Evolutionary conservation across 345 rosid species (phyloP).

Genomic region (Corchorus capsularis): DNA sequence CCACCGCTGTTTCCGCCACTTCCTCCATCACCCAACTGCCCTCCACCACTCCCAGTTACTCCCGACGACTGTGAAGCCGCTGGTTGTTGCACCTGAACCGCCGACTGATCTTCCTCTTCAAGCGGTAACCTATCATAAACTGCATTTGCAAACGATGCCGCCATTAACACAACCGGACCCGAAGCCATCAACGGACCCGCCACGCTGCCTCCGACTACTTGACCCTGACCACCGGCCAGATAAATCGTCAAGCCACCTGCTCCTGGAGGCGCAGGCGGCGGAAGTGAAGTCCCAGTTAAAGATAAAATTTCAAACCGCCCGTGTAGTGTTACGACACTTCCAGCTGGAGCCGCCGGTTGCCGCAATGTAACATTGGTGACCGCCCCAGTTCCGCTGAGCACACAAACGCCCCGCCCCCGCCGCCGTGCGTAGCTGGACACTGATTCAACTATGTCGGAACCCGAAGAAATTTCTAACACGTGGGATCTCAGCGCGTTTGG

Average conservation of each 20-base stretch:
- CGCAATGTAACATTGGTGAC: constrained; percentile 65
- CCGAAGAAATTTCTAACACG: constrained; percentile 59
- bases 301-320: constrained; percentile 79
- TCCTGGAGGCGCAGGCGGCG: constrained; percentile 74
- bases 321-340: constrained; percentile 64
- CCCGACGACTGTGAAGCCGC: constrained; percentile 39
- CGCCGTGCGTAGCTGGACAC: constrained; percentile 56
- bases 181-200: constrained; percentile 67
- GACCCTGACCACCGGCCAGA: constrained; percentile 76
- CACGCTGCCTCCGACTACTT: constrained; percentile 73
- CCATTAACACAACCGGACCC: constrained; percentile 70
- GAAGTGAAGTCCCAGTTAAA: constrained; percentile 63
- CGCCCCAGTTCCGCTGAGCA: constrained; percentile 62
- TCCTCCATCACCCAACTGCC: constrained; percentile 28
- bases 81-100: constrained; percentile 35
- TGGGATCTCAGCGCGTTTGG: constrained; percentile 70
- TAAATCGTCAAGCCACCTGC: constrained; percentile 65
- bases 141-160: constrained; percentile 71
- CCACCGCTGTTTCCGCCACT: constrained; percentile 25
- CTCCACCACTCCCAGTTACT: constrained; percentile 35
- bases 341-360: constrained; percentile 57
- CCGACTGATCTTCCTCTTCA: constrained; percentile 45
- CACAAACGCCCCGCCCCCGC: constrained; percentile 65
- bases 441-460: constrained; percentile 59
- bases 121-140: constrained; percentile 71